These are phyloP conservation scores for Calonectria multiphialidica DNA, from an alignment of 2,329 filamentous ascomycete genomes.

Conservation along the genomic window DNA sequence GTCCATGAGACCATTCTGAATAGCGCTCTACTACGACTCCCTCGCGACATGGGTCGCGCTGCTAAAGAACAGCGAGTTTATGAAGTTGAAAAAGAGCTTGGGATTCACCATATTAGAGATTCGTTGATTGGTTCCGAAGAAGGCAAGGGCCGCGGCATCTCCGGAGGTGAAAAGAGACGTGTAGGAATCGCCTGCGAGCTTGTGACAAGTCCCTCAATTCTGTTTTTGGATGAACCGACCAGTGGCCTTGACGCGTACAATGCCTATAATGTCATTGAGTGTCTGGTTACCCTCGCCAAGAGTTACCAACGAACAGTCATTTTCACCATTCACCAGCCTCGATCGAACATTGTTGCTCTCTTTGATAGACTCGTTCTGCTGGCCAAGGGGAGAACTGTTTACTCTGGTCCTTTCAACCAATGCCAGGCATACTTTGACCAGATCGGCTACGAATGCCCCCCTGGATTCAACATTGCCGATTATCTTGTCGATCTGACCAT, in stretches of 20 bases:
- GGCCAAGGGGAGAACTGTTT: conserved; percentile 90
- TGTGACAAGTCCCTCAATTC: conserved; percentile 95
- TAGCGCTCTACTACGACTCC: conserved; percentile 91
- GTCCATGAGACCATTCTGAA: conserved; percentile 98
- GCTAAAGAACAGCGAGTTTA: conserved; percentile 93
- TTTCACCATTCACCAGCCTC: conserved; percentile 97
- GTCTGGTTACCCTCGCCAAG: conserved; percentile 92
- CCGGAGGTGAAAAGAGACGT: conserved; percentile 94
- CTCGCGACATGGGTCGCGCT: conserved; percentile 86
- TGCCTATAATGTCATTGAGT: conserved; percentile 98
- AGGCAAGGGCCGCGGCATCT: conserved; percentile 93
- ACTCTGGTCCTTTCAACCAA: conserved; percentile 88
- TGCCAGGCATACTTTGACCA: conserved; percentile 95
- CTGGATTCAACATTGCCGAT: conserved; percentile 98
- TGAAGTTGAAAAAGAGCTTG: conserved; percentile 95
- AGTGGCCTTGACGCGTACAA: conserved; percentile 97
- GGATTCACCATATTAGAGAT: conserved; percentile 93
- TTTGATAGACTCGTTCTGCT: conserved; percentile 95
- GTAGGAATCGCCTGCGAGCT: conserved; percentile 98
- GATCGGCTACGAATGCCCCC: conserved; percentile 92
- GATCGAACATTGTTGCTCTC: conserved; percentile 97
- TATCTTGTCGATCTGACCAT: conserved; percentile 98
- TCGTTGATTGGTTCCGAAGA: conserved; percentile 97
- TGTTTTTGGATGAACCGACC: conserved; percentile 97
- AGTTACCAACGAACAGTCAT: conserved; percentile 97